Evolutionary conservation across 768 basidiomycete genomes (phyloP).

Genomic region (Collybia sordida): DNA sequence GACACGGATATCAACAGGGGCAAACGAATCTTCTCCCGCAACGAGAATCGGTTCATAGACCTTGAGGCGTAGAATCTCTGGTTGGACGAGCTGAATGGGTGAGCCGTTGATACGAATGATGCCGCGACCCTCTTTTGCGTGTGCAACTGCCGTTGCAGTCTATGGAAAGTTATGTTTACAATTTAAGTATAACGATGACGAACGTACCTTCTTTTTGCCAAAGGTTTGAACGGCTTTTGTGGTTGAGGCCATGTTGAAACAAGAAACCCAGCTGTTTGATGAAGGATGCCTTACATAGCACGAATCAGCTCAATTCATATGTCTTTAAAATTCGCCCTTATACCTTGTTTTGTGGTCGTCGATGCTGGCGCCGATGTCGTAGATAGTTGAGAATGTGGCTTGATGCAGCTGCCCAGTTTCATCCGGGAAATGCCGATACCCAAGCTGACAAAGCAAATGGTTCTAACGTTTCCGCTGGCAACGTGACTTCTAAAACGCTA

Average conservation of each 20-base stretch:
- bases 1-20: conserved; percentile 90
- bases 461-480: conserved; percentile 7
- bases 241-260: conserved; percentile 65
- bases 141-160: conserved; percentile 98
- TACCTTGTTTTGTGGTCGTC: conserved; percentile 47
- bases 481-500: background rate
- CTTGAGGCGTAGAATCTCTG: conserved; percentile 96
- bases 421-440: conserved; percentile 26
- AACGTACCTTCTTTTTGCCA: conserved; percentile 97
- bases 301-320: background rate
- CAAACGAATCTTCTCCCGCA: conserved; percentile 86
- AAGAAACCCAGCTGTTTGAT: conserved; percentile 24
- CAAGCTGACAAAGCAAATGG: conserved; percentile 33
- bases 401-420: conserved; percentile 39
- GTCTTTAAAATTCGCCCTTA: conserved; percentile 5
- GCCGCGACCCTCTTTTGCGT: conserved; percentile 95
- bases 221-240: conserved; percentile 96
- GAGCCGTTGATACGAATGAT: conserved; percentile 96
- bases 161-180: conserved; percentile 24
- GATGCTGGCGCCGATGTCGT: conserved; percentile 38
- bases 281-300: conserved; percentile 9
- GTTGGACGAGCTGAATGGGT: conserved; percentile 93
- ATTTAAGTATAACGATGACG: conserved; percentile 2
- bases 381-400: conserved; percentile 35
- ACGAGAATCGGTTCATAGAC: conserved; percentile 97